These are phyloP conservation scores for Stagonosporopsis cucurbitacearum DNA, from an alignment of 2,329 filamentous ascomycete species.

Conservation along the genomic window DNA sequence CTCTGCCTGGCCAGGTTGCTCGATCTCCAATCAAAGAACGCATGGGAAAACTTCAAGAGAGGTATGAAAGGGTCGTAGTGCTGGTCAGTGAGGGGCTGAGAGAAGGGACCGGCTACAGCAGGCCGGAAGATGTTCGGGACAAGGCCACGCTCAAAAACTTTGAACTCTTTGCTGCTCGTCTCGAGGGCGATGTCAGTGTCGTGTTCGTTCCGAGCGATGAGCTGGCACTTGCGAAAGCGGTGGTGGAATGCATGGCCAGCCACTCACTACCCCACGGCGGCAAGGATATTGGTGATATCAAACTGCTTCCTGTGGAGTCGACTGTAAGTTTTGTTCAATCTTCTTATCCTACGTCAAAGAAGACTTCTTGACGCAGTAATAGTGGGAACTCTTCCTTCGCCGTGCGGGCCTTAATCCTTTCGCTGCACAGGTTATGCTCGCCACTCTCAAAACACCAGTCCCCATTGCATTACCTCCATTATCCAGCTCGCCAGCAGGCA, in stretches of 20 bases:
- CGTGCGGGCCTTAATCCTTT: constrained; percentile 72
- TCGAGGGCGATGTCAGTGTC: constrained; percentile 49
- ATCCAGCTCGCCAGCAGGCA: constrained; percentile 7
- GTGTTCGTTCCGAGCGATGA: constrained; percentile 54
- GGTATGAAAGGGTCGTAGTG: constrained; percentile 73
- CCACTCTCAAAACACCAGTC: constrained; percentile 37
- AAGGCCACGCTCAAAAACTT: constrained; percentile 57
- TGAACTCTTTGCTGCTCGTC: constrained; percentile 54
- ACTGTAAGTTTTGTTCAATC: constrained; percentile 34
- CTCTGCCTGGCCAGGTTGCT: constrained; percentile 66
- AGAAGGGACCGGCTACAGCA: constrained; percentile 29
- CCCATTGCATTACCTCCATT: constrained; percentile 13
- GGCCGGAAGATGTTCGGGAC: constrained; percentile 50
- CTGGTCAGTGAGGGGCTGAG: constrained; percentile 63
- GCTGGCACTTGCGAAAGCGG: constrained; percentile 42
- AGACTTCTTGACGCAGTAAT: background rate
- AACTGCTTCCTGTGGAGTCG: constrained; percentile 64
- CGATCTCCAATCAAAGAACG: constrained; percentile 57
- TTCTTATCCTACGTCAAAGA: constrained; percentile 7
- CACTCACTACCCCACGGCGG: constrained; percentile 44
- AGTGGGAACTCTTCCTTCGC: constrained; percentile 72
- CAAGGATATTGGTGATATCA: constrained; percentile 38
- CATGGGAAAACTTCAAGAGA: constrained; percentile 59
- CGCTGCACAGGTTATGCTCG: constrained; percentile 70
- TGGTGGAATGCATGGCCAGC: constrained; percentile 37